phyloP scores from a whole-genome alignment of 1,284 basidiomycete species.

The Cerrena zonata region DNA sequence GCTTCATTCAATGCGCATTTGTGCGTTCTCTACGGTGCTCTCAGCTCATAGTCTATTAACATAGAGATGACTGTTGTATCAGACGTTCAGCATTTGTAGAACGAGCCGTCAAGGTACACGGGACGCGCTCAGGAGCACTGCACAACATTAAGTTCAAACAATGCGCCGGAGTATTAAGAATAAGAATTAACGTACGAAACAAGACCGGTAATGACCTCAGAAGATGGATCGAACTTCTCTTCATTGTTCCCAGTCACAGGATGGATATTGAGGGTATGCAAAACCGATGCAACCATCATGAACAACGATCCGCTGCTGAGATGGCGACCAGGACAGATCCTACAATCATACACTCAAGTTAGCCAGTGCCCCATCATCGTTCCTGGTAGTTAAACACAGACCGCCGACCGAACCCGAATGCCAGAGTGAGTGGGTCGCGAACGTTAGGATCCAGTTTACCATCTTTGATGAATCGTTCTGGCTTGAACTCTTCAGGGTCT shows the following conservation, averaged over 20 bases:
- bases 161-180: too few relatives aligned
- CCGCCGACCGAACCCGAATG: slow-evolving; percentile 4
- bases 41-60: too few relatives aligned
- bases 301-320: slow-evolving; percentile 9
- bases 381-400: background rate
- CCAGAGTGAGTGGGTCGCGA: background rate
- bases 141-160: too few relatives aligned
- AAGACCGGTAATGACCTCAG: background rate
- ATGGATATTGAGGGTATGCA: slow-evolving; percentile 13
- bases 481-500: slow-evolving; percentile 2
- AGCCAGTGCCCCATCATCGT: background rate
- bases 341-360: too few relatives aligned
- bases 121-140: too few relatives aligned
- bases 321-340: slow-evolving; percentile 4
- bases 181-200: slow-evolving; percentile 2
- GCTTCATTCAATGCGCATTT: too few relatives aligned
- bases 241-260: slow-evolving; percentile 1
- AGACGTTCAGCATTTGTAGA: too few relatives aligned
- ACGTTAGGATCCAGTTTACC: slow-evolving; percentile 3
- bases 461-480: slow-evolving; percentile 5
- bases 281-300: slow-evolving; percentile 10
- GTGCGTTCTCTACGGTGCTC: too few relatives aligned
- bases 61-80: too few relatives aligned
- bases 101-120: too few relatives aligned
- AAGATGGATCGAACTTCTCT: background rate